Percentiles rank a stretch among this genome's conserved stretches.
Conservation (phyloP, 345 rosid species). For the Populus tremula region DNA sequence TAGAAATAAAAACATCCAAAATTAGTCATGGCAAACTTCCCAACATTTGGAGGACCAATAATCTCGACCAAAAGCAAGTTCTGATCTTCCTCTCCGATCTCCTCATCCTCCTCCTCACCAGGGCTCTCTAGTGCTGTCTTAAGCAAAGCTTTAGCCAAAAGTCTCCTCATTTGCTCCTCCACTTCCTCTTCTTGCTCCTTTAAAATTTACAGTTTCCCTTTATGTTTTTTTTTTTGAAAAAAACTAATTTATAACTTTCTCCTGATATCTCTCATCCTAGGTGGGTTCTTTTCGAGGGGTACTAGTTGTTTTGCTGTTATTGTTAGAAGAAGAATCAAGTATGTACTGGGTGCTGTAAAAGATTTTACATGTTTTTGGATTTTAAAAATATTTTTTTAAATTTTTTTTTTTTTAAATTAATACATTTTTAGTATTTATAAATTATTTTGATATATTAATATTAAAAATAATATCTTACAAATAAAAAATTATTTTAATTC, state of each 20-base stretch:
- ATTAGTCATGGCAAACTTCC: conserved; percentile 84
- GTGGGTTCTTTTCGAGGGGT: conserved; percentile 31
- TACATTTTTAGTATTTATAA: no score
- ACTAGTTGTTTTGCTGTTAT: neutral
- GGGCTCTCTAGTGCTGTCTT: conserved; percentile 65
- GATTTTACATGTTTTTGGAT: no score
- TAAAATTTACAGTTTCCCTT: conserved; percentile 17
- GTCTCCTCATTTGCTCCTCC: conserved; percentile 47
- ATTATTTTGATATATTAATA: no score
- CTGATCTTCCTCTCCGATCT: conserved; percentile 83
- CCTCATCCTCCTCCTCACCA: conserved; percentile 56
- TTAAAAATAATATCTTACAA: no score
- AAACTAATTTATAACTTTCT: conserved; percentile 24
- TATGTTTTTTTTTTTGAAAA: conserved; percentile 35
- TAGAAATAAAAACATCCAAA: neutral
- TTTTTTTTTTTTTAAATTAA: no score
- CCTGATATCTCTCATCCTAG: conserved; percentile 37
- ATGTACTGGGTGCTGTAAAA: conserved; percentile 47
- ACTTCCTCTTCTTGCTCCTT: conserved; percentile 47
- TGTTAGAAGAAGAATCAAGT: conserved; percentile 15
- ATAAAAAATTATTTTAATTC: neutral
- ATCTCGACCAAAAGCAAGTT: conserved; percentile 82
- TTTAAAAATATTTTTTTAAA: no score
- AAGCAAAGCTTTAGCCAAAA: conserved; percentile 69
- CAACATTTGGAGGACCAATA: conserved; percentile 91